Percentiles rank a stretch among this genome's conserved stretches.
These are phyloP conservation scores for Crotalaria pallida DNA, from an alignment of 306 rosid genomes.

Conservation along the genomic window DNA sequence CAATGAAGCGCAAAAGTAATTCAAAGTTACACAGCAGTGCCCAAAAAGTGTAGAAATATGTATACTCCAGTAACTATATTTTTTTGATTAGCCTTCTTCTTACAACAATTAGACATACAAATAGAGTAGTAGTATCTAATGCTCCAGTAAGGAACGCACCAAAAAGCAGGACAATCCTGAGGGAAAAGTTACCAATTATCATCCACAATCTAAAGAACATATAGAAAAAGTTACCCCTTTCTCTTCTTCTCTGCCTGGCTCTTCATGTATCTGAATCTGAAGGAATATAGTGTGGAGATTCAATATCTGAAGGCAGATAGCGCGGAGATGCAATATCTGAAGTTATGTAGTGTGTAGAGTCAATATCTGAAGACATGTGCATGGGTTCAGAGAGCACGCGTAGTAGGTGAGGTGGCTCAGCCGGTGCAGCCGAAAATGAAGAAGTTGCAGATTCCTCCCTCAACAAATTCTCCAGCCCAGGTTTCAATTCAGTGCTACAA, in stretches of 20 bases:
- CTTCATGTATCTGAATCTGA: slow-evolving; percentile 14
- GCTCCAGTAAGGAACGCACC: slow-evolving; percentile 32
- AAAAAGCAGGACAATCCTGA: slow-evolving; percentile 21
- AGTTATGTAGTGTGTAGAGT: too few species aligned
- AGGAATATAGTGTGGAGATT: neutral
- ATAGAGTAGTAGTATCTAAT: slow-evolving; percentile 16
- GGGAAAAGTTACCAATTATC: slow-evolving; percentile 30
- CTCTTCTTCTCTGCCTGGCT: neutral
- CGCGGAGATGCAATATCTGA: too few species aligned
- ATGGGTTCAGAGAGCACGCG: slow-evolving; percentile 27
- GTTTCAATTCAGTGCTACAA: slow-evolving; percentile 57
- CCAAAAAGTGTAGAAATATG: slow-evolving; percentile 2
- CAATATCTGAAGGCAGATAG: slow-evolving; percentile 13
- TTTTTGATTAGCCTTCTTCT: slow-evolving; percentile 29
- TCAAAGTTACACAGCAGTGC: neutral
- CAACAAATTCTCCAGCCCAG: slow-evolving; percentile 59
- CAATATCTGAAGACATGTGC: neutral
- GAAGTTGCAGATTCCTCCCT: slow-evolving; percentile 41
- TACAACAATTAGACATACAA: slow-evolving; percentile 30
- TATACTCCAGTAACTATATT: slow-evolving; percentile 25
- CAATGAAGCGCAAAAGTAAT: neutral
- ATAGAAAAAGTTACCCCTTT: slow-evolving; percentile 28
- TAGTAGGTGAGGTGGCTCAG: slow-evolving; percentile 8
- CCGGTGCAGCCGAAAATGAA: slow-evolving; percentile 25
- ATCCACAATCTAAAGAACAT: slow-evolving; percentile 22